Evolutionary conservation across 2,329 filamentous ascomycete genomes (phyloP), one percentile per base, ranked within the genome.

Genomic region (Phialophora chinensis): DNA sequence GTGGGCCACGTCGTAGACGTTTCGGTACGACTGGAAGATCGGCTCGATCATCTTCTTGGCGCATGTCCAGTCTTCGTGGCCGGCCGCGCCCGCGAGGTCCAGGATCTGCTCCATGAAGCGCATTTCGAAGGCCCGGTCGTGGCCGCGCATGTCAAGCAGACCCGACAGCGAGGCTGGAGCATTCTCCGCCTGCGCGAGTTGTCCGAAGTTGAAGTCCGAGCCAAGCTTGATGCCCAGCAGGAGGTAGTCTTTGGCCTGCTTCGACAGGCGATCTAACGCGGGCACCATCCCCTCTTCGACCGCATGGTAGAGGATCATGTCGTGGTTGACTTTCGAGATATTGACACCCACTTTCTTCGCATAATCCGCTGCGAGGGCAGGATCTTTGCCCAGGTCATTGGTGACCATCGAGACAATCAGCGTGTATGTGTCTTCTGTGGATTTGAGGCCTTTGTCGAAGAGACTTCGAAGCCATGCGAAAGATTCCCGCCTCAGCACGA

Each of bases 321-420:
- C 76, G 57, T 79, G 77, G 62, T 79, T 73, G 53, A 63, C 61
- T n/a, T 63, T 61, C 55, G 55, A 68, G 31, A 65, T 68, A 53
- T 68, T 66, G 8, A 57, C 20, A 3, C 44, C 61, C 25, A 59
- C 35, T 12, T 23, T 58, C 6, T 55, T 42, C 1, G 53, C 52
- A 50, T 74, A 69, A 20, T 75, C 68, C 1, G 69, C 55, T 2
- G 74, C 74, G 2, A 80, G 73, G 27, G 69, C 31, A 2, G 74
- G 67, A 27, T 79, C 76, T 61, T 79, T 80, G 31, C 78, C 78
- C 10, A 79, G 70, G 63, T 79, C 77, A 56, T 79, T 78, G 55
- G 79, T 73, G 5, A 77, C 63, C 60, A 78, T 74, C 6, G 76
- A 74, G 8, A 73, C 73, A 29, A 79, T 70, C 12, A 79, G 70